phyloP scores from a whole-genome alignment of 306 rosid genomes.

The Prosopis cineraria region DNA sequence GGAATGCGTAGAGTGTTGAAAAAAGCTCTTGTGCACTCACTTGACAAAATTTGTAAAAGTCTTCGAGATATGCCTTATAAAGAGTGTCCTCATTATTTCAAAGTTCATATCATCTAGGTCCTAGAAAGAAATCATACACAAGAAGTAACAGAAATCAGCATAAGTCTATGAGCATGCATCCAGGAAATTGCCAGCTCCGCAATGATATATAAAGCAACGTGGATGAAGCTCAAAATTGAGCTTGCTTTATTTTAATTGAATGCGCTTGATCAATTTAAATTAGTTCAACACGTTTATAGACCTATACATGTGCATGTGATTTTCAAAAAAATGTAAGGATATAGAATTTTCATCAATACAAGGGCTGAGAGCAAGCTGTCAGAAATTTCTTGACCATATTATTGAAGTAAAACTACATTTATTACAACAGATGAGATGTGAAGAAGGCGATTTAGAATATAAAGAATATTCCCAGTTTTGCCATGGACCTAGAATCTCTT shows the following conservation, averaged over 20 bases:
- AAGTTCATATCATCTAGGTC: slow-evolving; percentile 99
- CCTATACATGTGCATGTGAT: too few relatives aligned
- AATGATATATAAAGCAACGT: too few relatives aligned
- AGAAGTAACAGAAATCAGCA: slow-evolving; percentile 23
- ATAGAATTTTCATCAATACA: background rate
- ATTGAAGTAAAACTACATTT: background rate
- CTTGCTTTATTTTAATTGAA: too few relatives aligned
- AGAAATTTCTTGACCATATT: background rate
- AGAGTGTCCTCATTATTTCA: slow-evolving; percentile 97
- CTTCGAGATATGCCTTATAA: slow-evolving; percentile 98
- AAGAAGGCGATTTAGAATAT: slow-evolving; percentile 5
- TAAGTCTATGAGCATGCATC: slow-evolving; percentile 11
- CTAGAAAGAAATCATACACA: slow-evolving; percentile 38
- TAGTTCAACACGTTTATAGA: too few relatives aligned
- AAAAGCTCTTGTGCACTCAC: slow-evolving; percentile 43
- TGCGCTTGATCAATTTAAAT: too few relatives aligned
- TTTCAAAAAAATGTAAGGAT: background rate
- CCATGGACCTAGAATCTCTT: background rate
- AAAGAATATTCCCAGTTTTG: slow-evolving; percentile 7
- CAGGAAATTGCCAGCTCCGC: slow-evolving; percentile 18
- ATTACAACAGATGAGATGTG: background rate
- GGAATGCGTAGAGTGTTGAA: background rate
- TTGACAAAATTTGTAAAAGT: slow-evolving; percentile 93
- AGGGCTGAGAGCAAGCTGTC: background rate
- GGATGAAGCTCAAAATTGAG: too few relatives aligned